A percentile compares a stretch with the other conserved stretches of the same genome.
phyloP scores from a whole-genome alignment of 2,329 filamentous ascomycete species.

The Cladophialophora psammophila region DNA sequence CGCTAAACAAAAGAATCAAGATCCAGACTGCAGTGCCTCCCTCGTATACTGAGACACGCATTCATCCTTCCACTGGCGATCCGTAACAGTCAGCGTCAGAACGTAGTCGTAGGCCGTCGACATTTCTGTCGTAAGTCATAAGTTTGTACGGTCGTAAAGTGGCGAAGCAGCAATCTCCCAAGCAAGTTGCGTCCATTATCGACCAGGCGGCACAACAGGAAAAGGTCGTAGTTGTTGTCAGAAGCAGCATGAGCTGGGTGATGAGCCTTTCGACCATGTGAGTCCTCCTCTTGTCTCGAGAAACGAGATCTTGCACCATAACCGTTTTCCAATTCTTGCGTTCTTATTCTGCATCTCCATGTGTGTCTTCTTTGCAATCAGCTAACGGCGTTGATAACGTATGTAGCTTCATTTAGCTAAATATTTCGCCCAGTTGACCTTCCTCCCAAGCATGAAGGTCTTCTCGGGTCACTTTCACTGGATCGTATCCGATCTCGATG shows the following conservation, averaged over 20 bases:
- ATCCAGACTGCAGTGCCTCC: not conserved
- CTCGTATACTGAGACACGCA: not conserved
- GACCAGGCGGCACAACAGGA: not conserved
- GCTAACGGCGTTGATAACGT: not conserved
- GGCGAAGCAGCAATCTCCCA: not conserved
- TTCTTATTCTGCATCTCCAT: not conserved
- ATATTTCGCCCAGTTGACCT: conserved; percentile 21
- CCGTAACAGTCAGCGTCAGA: not conserved
- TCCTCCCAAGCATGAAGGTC: conserved; percentile 17
- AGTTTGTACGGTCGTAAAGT: not conserved
- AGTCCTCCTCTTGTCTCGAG: not conserved
- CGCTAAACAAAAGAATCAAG: not conserved
- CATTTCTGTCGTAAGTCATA: not conserved
- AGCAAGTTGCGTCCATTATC: not conserved
- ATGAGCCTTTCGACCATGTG: not conserved
- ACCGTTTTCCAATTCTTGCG: not conserved
- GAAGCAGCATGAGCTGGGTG: not conserved
- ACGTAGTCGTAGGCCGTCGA: not conserved
- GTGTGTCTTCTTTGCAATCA: not conserved
- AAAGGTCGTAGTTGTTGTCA: not conserved
- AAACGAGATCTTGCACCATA: not conserved
- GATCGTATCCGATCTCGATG: conserved; percentile 27
- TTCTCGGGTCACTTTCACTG: not conserved
- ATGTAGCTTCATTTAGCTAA: conserved; percentile 13
- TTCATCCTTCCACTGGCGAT: not conserved